Conservation (phyloP, 306 rosid species). For the Betula pendula region DNA sequence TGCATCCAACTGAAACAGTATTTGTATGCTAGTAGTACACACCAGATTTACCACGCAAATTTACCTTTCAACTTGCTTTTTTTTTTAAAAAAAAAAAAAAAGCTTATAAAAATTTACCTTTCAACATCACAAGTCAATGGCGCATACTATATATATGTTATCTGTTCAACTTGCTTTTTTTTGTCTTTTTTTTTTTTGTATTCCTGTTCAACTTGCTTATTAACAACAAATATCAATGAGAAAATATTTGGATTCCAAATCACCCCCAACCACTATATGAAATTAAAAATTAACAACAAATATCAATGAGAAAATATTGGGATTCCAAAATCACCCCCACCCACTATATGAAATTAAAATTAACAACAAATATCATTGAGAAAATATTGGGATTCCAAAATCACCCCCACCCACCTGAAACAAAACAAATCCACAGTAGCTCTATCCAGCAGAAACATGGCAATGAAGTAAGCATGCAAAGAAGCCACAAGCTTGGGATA, state of each 20-base stretch:
- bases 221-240: conserved; percentile 35
- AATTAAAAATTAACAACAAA: conserved; percentile 29
- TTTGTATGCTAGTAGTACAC: not conserved
- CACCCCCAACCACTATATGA: conserved; percentile 43
- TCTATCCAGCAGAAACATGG: too few relatives aligned
- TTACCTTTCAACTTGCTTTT: conserved; percentile 74
- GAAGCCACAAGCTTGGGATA: too few relatives aligned
- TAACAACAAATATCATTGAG: too few relatives aligned
- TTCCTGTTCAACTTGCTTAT: conserved; percentile 51
- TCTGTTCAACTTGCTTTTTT: conserved; percentile 52
- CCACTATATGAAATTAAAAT: too few relatives aligned
- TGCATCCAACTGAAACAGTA: conserved; percentile 2
- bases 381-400: too few relatives aligned
- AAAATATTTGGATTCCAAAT: too few relatives aligned
- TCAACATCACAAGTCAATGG: conserved; percentile 75
- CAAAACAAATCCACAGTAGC: too few relatives aligned
- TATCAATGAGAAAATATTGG: not conserved
- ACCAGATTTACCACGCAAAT: conserved; percentile 6
- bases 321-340: not conserved
- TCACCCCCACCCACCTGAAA: too few relatives aligned
- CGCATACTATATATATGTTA: conserved; percentile 99
- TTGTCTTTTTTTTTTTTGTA: too few relatives aligned
- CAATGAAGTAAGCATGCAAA: too few relatives aligned
- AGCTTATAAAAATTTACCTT: conserved; percentile 64
- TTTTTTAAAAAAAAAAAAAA: too few relatives aligned